Percentiles rank a stretch among this genome's conserved stretches.
Conservation (phyloP, 148 eudicot species). For the Amaranthus cruentus region DNA sequence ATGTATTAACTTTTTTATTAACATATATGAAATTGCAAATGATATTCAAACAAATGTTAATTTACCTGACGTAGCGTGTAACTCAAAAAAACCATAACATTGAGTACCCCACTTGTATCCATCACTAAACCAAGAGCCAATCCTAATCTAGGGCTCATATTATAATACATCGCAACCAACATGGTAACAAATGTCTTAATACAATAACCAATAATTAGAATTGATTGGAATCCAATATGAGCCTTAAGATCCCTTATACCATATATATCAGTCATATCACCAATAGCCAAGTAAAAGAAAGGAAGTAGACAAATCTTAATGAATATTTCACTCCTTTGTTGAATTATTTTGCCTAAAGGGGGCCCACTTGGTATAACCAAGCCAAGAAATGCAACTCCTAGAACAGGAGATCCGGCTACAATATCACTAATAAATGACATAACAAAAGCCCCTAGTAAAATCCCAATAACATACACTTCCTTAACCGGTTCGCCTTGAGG, state of each 20-base stretch:
- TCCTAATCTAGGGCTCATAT: conserved; percentile 11
- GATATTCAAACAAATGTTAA: no score
- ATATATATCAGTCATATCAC: conserved; percentile 11
- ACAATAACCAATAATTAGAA: conserved; percentile 12
- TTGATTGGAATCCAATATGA: not conserved
- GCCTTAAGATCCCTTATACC: not conserved
- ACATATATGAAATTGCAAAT: no score
- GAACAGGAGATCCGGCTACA: conserved; percentile 14
- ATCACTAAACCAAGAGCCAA: conserved; percentile 22
- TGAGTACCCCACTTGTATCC: conserved; percentile 22
- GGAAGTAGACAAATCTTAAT: conserved; percentile 17
- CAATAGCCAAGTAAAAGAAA: conserved; percentile 22
- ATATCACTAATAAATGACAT: conserved; percentile 10
- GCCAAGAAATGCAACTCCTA: conserved; percentile 21
- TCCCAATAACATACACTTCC: conserved; percentile 12
- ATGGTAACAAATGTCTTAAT: conserved; percentile 10
- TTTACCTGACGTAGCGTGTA: conserved; percentile 20
- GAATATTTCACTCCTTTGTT: conserved; percentile 14
- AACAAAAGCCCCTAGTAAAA: conserved; percentile 10
- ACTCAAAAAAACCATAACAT: conserved; percentile 4
- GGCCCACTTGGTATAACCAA: conserved; percentile 26
- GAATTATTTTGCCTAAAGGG: conserved; percentile 20
- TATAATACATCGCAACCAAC: conserved; percentile 14
- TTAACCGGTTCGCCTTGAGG: conserved; percentile 25
- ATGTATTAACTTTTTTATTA: no score